A percentile compares a stretch with the other conserved stretches of the same genome.
Evolutionary conservation across 352 stramenopile species (phyloP).

Genomic region (Aphanomyces astaci): DNA sequence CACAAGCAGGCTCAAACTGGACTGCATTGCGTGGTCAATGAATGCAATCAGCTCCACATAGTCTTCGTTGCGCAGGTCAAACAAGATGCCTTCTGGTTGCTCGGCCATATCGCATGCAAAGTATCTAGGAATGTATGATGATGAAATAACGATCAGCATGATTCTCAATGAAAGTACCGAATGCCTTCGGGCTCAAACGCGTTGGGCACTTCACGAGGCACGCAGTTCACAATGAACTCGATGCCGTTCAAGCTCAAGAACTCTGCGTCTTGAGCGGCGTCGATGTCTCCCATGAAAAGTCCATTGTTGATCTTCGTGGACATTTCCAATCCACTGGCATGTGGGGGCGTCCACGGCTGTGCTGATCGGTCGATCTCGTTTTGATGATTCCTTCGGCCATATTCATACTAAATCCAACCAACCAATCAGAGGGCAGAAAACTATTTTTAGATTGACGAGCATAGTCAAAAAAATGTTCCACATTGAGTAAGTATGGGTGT

Average conservation of each 20-base stretch:
- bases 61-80: slow-evolving; percentile 77
- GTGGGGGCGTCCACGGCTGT: not conserved
- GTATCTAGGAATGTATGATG: slow-evolving; percentile 22
- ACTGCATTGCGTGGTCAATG: slow-evolving; percentile 70
- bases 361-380: not conserved
- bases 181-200: slow-evolving; percentile 85
- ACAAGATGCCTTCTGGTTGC: slow-evolving; percentile 52
- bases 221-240: slow-evolving; percentile 87
- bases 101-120: slow-evolving; percentile 61
- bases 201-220: slow-evolving; percentile 84
- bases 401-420: not conserved
- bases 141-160: slow-evolving; percentile 31
- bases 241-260: slow-evolving; percentile 93
- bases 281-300: slow-evolving; percentile 90
- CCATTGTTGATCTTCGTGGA: slow-evolving; percentile 92
- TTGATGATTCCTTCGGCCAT: not conserved
- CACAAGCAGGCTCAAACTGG: slow-evolving; percentile 81
- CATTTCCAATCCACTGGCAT: slow-evolving; percentile 38
- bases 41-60: slow-evolving; percentile 75
- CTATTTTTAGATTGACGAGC: not conserved
- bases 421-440: not conserved
- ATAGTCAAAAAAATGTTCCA: not conserved
- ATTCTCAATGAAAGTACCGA: slow-evolving; percentile 57
- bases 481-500: no score
- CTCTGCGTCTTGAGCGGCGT: slow-evolving; percentile 86